Evolutionary conservation across 345 rosid genomes (phyloP).

Genomic region (Eucalyptus paniculata): DNA sequence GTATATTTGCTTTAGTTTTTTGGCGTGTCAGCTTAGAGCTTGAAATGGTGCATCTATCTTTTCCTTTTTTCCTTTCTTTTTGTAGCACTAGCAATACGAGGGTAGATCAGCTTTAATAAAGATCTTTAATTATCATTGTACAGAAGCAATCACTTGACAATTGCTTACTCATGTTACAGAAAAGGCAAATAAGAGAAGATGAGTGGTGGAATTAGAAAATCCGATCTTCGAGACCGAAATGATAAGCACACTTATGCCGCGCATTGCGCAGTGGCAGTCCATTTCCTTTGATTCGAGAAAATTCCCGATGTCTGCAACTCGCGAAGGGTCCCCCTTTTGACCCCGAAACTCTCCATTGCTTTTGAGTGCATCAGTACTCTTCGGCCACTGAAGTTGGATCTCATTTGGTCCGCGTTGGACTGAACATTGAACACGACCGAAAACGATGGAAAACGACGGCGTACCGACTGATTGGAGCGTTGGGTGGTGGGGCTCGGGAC

Average conservation of each 20-base stretch:
- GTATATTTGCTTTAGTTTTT: not conserved
- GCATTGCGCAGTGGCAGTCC: not conserved
- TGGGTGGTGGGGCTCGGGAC: not conserved
- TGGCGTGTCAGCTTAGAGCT: not conserved
- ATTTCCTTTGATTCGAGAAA: not conserved
- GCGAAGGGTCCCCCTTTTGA: not conserved
- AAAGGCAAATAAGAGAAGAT: not conserved
- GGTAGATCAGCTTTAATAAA: not conserved
- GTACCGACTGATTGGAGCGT: not conserved
- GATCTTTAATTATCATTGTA: not conserved
- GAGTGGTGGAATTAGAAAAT: not conserved
- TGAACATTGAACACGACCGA: not conserved
- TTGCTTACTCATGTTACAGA: not conserved
- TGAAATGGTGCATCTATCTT: not conserved
- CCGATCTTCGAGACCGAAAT: not conserved
- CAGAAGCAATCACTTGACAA: not conserved
- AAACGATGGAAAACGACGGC: constrained; percentile 6
- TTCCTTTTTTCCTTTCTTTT: not conserved
- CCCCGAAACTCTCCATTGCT: not conserved
- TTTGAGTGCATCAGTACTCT: not conserved
- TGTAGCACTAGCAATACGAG: not conserved
- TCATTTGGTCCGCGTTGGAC: not conserved
- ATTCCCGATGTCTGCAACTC: not conserved
- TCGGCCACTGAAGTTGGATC: constrained; percentile 12
- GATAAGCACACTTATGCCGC: not conserved